Percentiles rank a stretch among this genome's conserved stretches.
These are phyloP conservation scores for Fusarium sp. DNA, from an alignment of 2,329 filamentous ascomycete genomes.

Conservation along the genomic window DNA sequence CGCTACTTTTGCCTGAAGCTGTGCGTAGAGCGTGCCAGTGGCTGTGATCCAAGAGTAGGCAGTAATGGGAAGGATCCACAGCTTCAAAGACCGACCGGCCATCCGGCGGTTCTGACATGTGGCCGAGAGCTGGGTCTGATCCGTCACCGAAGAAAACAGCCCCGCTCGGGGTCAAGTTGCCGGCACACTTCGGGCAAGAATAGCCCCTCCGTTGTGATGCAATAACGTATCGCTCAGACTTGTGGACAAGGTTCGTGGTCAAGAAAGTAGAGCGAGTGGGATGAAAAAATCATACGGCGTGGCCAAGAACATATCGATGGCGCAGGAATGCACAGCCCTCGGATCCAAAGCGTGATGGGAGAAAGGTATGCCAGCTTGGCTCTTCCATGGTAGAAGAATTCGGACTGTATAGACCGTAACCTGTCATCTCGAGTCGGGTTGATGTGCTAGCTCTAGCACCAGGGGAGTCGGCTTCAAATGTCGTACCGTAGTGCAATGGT, in stretches of 20 bases:
- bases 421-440: neutral
- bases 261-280: slow-evolving; percentile 21
- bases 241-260: slow-evolving; percentile 27
- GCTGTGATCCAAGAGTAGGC: slow-evolving; percentile 21
- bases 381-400: neutral
- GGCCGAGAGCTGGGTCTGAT: slow-evolving; percentile 29
- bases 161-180: slow-evolving; percentile 28
- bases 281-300: slow-evolving; percentile 24
- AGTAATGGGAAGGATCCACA: slow-evolving; percentile 19
- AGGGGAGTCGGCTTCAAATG: neutral
- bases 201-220: slow-evolving; percentile 13
- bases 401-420: neutral
- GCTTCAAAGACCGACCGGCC: slow-evolving; percentile 16
- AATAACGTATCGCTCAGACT: slow-evolving; percentile 6
- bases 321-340: neutral
- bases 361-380: neutral
- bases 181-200: slow-evolving; percentile 17
- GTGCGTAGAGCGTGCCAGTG: slow-evolving; percentile 1
- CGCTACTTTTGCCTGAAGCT: slow-evolving; percentile 14
- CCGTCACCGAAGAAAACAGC: slow-evolving; percentile 34
- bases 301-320: slow-evolving; percentile 4
- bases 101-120: slow-evolving; percentile 6
- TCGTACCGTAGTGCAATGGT: neutral
- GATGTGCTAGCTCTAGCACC: neutral
- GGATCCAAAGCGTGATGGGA: neutral